Evolutionary conservation across 768 basidiomycete genomes (phyloP), one percentile per base, ranked within the genome.

Genomic region (Hygrophorus pudorinus): DNA sequence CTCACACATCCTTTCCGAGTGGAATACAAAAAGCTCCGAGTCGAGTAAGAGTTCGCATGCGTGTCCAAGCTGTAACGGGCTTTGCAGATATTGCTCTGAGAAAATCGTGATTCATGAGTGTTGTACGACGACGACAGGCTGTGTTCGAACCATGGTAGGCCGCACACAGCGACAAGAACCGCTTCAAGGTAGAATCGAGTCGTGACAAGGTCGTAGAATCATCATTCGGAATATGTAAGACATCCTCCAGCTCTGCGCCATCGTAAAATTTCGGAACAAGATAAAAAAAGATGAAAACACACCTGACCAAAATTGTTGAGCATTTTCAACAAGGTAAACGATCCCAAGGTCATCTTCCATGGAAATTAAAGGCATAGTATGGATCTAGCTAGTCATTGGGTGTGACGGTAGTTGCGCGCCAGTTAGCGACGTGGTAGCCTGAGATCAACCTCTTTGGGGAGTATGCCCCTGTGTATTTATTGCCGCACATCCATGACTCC

Each of bases 221-320:
- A 49, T 79, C 72, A 29, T 71, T 71, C 1, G 83, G 79, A 6
- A 93, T 61, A 37, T 69, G 68, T 24, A 94, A 59, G 32, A 85
- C 76, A 45, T 92, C 90, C 41, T 94, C 91, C 20, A 97, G 74
- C 63, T 98, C 94, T 97, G 53, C 13, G 47, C 30, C 28, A 42
- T 11, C 46, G 45, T n/a, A 46, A 44, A 34, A 31, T 17, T 30
- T 35, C 16, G 18, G 45, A 38, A 21, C 41, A 38, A 39, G 17
- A 27, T 37, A 35, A 28, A 24, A 21, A 9, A 33, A 18, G 38
- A 30, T 34, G n/a, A 20, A 37, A 37, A 56, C 83, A 51, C 56
- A 90, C 87, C 87, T 53, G 85, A 81, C 88, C 89, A 92, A 60
- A 91, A 92, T 61, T 91, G 86, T 51, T 85, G 86, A 35, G 85